Percentiles rank a stretch among this genome's conserved stretches.
Evolutionary conservation across 768 basidiomycete species (phyloP).

Genomic region (Hydnomerulius pinastri): DNA sequence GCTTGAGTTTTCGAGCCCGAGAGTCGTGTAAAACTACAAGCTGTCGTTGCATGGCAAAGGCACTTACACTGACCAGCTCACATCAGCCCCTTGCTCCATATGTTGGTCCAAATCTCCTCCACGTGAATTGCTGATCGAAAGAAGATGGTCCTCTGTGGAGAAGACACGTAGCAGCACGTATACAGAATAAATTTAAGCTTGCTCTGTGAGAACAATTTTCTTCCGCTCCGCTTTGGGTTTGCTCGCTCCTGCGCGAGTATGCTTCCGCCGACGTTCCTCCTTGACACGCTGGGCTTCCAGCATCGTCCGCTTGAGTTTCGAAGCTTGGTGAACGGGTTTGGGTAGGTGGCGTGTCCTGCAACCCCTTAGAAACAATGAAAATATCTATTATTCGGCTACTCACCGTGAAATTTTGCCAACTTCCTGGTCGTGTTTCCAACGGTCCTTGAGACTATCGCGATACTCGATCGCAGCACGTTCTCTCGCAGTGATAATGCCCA

Average conservation of each 20-base stretch:
- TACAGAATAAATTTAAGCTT: slow-evolving; percentile 40
- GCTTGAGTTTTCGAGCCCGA: too few species aligned
- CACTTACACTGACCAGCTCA: slow-evolving; percentile 1
- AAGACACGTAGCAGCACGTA: slow-evolving; percentile 7
- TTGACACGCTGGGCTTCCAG: slow-evolving; percentile 86
- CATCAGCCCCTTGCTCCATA: not conserved
- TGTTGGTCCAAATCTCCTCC: slow-evolving; percentile 4
- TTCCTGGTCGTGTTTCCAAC: slow-evolving; percentile 85
- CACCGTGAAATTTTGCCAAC: slow-evolving; percentile 83
- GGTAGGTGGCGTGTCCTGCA: slow-evolving; percentile 79
- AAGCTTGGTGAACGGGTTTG: slow-evolving; percentile 86
- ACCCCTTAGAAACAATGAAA: slow-evolving; percentile 2
- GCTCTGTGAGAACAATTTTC: slow-evolving; percentile 81
- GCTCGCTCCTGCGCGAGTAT: slow-evolving; percentile 80
- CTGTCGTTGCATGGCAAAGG: too few species aligned
- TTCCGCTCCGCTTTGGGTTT: slow-evolving; percentile 93
- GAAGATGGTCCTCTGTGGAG: slow-evolving; percentile 6
- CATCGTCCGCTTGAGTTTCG: slow-evolving; percentile 91
- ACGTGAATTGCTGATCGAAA: not conserved
- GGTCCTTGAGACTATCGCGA: slow-evolving; percentile 79
- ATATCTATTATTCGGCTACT: slow-evolving; percentile 25
- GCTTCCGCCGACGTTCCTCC: slow-evolving; percentile 89
- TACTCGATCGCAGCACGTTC: slow-evolving; percentile 94
- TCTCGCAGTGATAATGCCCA: slow-evolving; percentile 87
- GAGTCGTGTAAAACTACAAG: too few species aligned